These are phyloP conservation scores for Scedosporium minutisporum DNA, from an alignment of 2,329 filamentous ascomycete species.

Conservation along the genomic window DNA sequence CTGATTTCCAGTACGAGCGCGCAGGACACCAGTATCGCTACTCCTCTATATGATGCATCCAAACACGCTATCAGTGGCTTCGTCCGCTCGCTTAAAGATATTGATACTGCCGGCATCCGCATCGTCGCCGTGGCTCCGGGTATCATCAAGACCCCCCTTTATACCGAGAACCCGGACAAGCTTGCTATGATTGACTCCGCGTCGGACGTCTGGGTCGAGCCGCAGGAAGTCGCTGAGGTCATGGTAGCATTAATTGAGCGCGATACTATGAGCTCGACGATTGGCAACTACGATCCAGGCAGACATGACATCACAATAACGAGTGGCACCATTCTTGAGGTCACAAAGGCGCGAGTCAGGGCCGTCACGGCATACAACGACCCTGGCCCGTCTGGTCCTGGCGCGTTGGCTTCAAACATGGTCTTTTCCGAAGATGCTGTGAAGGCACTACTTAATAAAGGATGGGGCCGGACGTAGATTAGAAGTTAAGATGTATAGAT, in stretches of 20 bases:
- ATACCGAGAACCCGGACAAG: constrained; percentile 35
- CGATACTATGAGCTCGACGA: constrained; percentile 21
- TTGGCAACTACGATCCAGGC: too few species aligned
- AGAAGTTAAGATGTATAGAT: too few species aligned
- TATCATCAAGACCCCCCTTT: constrained; percentile 33
- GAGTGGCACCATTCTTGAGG: too few species aligned
- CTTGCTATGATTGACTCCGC: constrained; percentile 22
- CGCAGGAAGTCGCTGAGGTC: constrained; percentile 30
- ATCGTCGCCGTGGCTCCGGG: constrained; percentile 36
- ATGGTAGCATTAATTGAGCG: constrained; percentile 31
- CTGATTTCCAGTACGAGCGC: constrained; percentile 28
- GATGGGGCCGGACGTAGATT: too few species aligned
- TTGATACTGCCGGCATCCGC: constrained; percentile 26
- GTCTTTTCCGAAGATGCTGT: too few species aligned
- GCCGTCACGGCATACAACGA: too few species aligned
- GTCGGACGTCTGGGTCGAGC: constrained; percentile 29
- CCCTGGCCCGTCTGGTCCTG: too few species aligned
- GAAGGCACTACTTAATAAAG: too few species aligned
- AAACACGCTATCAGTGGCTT: constrained; percentile 30
- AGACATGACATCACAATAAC: too few species aligned
- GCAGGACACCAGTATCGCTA: constrained; percentile 21
- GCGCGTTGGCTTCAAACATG: too few species aligned
- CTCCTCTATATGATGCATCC: constrained; percentile 28
- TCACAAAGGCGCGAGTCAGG: too few species aligned
- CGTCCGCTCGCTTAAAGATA: constrained; percentile 26